Base-by-base conservation (phyloP, 2,329 filamentous ascomycete genomes). In the Colletotrichum cordylinicola region DNA sequence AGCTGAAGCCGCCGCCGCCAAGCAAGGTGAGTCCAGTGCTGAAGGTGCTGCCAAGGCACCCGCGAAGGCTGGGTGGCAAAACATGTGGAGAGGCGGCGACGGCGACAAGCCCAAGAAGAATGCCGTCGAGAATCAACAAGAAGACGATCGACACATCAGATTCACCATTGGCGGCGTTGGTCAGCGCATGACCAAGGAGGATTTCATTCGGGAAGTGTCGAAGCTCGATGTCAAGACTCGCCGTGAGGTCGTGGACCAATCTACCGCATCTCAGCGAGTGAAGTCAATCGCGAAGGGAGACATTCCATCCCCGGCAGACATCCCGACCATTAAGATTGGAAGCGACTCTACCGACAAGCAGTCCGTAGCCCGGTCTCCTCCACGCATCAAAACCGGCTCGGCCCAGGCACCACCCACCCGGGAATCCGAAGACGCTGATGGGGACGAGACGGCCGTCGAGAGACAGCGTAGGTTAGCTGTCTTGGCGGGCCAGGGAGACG, bases 161-260 rank as follows among this genome's bases (percentile, higher is more conserved):
- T 96, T 96, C 84, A 96, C 93, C 2, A 94, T 96, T 77, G 91
- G 90, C 60, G 92, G 93, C 39, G 91, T 92, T n/a, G 94, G 94
- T 8, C 88, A 90, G 77, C 91, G 94, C 64, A 93, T 97, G 91
- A 96, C 90, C 77, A 96, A 96, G 84, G 91, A 93, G 6, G 94
- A 96, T 80, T 96, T 97, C 81, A 92, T 97, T 76, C 87, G 90
- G 62, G 92, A 95, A 81, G 93, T 97, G 81, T 91, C 92, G 78
- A 91, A 92, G 78, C 88, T 96, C 75, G 94, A 96, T 81, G 90
- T 91, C 29, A 91, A 91, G 80, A 91, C 92, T 16, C 89, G 90
- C 8, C 86, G 85, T 43, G 88, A 91, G 75, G 87, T 91, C 3
- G 85, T 91, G 6, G 88, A 90, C 48, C 85, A 87, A 71, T 91